phyloP scores from a whole-genome alignment of 805 yeast genomes.

The Pichia membranifaciens region DNA sequence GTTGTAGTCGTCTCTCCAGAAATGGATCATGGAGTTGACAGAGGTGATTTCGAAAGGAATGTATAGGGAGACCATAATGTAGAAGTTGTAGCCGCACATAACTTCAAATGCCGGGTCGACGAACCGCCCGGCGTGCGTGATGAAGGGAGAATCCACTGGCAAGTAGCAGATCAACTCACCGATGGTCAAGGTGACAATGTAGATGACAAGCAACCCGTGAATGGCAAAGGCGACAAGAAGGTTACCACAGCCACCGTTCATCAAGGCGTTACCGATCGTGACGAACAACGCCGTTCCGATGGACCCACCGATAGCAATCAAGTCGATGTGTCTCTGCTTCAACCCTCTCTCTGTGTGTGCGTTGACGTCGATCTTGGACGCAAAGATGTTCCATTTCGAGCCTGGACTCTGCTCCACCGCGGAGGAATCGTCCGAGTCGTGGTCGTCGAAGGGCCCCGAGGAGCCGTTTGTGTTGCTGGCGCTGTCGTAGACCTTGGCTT shows the following conservation, averaged over 20 bases:
- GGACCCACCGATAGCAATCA: constrained; percentile 76
- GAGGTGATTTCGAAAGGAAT: constrained; percentile 83
- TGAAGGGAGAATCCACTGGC: constrained; percentile 74
- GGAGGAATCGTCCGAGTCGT: not conserved
- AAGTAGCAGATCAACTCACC: constrained; percentile 77
- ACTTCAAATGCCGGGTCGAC: constrained; percentile 71
- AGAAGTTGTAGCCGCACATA: constrained; percentile 75
- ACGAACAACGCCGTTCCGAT: constrained; percentile 79
- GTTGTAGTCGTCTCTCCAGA: constrained; percentile 71
- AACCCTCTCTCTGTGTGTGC: constrained; percentile 38
- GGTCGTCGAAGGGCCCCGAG: not conserved
- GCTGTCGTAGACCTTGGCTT: not conserved
- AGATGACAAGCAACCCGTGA: constrained; percentile 62
- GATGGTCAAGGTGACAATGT: constrained; percentile 59
- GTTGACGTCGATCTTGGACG: not conserved
- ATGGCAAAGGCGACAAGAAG: constrained; percentile 57
- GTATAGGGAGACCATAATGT: constrained; percentile 67
- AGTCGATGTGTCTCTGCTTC: constrained; percentile 65
- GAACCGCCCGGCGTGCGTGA: constrained; percentile 67
- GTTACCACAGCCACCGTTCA: constrained; percentile 65
- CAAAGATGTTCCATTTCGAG: constrained; percentile 1
- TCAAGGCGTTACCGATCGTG: constrained; percentile 58
- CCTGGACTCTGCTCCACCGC: not conserved
- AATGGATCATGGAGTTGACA: constrained; percentile 71
- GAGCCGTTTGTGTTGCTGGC: not conserved